A percentile compares a stretch with the other conserved stretches of the same genome.
Conservation (phyloP, 164 flowering plant genomes). For the Cinnamomum chago region DNA sequence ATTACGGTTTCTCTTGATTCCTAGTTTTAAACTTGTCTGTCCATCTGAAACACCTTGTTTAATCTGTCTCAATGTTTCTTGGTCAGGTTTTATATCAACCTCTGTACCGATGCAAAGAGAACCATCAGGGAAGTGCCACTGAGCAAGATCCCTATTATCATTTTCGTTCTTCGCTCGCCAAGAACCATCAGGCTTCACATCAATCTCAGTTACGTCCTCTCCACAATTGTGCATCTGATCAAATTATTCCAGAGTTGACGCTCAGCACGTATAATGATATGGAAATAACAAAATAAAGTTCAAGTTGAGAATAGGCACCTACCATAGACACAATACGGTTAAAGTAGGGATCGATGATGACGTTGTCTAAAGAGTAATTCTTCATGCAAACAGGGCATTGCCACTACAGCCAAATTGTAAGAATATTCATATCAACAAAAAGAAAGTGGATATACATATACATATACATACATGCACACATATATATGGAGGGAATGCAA, state of each 20-base stretch:
- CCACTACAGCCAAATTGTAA: constrained; percentile 61
- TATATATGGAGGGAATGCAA: neutral
- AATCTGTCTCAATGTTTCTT: constrained; percentile 40
- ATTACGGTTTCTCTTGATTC: constrained; percentile 62
- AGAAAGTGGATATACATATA: neutral
- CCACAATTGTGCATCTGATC: constrained; percentile 70
- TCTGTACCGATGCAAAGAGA: constrained; percentile 40
- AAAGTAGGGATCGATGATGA: constrained; percentile 91
- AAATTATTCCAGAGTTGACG: constrained; percentile 1
- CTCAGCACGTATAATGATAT: neutral
- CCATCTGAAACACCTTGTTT: constrained; percentile 74
- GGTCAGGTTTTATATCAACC: constrained; percentile 34
- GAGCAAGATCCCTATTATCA: constrained; percentile 61
- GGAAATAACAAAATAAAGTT: neutral
- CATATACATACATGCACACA: neutral
- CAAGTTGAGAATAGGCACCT: constrained; percentile 9
- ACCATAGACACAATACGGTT: constrained; percentile 84
- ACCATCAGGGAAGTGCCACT: constrained; percentile 83
- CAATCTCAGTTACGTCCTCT: constrained; percentile 88
- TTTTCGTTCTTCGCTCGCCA: constrained; percentile 84
- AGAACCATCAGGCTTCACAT: constrained; percentile 92
- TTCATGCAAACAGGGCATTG: constrained; percentile 96
- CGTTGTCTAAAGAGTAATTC: constrained; percentile 76
- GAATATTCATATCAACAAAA: neutral
- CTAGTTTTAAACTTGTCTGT: constrained; percentile 55